These are phyloP conservation scores for Camellia japonica DNA, from an alignment of 148 eudicot genomes.

Conservation along the genomic window DNA sequence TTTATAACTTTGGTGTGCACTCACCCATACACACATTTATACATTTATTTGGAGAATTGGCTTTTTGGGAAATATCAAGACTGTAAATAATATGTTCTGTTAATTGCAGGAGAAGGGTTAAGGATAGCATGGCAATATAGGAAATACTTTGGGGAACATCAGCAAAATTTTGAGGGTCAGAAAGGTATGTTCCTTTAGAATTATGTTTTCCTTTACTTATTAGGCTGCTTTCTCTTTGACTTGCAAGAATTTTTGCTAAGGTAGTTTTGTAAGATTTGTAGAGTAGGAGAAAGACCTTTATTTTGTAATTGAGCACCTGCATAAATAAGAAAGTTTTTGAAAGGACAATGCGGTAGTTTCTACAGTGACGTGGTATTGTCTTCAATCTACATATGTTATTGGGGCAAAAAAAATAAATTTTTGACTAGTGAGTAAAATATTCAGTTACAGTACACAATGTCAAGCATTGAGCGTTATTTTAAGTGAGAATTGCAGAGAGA, in stretches of 20 bases:
- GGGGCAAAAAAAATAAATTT: neutral
- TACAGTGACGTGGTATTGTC: neutral
- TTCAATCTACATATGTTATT: no score
- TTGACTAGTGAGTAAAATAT: neutral
- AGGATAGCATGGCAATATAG: slow-evolving; percentile 98
- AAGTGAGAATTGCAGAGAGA: neutral
- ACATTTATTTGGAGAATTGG: neutral
- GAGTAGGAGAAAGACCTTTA: neutral
- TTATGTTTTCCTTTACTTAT: neutral
- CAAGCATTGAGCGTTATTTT: neutral
- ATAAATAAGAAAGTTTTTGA: neutral
- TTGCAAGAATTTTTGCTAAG: neutral
- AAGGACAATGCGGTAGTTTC: neutral
- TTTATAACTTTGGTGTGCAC: neutral
- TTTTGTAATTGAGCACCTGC: neutral
- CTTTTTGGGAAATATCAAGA: neutral
- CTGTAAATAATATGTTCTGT: neutral
- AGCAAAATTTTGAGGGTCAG: slow-evolving; percentile 35
- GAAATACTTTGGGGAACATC: slow-evolving; percentile 73
- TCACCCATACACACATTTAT: neutral
- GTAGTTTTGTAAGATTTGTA: neutral
- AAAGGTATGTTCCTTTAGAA: slow-evolving; percentile 42
- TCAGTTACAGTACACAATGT: neutral
- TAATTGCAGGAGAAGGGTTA: slow-evolving; percentile 60
- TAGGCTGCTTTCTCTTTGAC: neutral